These are phyloP conservation scores for Emmonsiellopsis sp. DNA, from an alignment of 2,329 filamentous ascomycete genomes.

Conservation along the genomic window DNA sequence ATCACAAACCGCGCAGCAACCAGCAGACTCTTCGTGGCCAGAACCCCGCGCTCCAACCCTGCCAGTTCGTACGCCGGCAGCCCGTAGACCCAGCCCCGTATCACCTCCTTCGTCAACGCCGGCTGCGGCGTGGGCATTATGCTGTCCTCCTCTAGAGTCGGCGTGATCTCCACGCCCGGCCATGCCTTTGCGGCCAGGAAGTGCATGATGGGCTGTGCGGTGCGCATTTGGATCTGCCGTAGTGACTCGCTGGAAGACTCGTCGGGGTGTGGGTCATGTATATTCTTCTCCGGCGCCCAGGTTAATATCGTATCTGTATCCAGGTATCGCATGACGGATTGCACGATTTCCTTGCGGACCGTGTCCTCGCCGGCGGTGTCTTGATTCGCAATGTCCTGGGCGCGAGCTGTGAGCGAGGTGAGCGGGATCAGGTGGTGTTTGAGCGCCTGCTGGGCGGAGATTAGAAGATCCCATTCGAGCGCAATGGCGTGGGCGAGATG, in stretches of 20 bases:
- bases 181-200: constrained; percentile 67
- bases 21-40: constrained; percentile 81
- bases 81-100: constrained; percentile 65
- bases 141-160: constrained; percentile 67
- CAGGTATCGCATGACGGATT: constrained; percentile 70
- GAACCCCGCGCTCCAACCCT: constrained; percentile 69
- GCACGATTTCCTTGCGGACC: constrained; percentile 55
- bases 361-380: constrained; percentile 45
- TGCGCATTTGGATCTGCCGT: constrained; percentile 60
- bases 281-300: constrained; percentile 58
- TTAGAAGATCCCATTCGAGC: constrained; percentile 83
- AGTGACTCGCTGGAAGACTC: constrained; percentile 43
- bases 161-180: constrained; percentile 70
- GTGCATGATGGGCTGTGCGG: constrained; percentile 59
- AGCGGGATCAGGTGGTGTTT: constrained; percentile 83
- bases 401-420: constrained; percentile 74
- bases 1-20: constrained; percentile 65
- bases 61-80: constrained; percentile 74
- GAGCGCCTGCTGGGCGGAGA: constrained; percentile 71
- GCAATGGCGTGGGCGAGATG: constrained; percentile 78
- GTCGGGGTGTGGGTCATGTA: constrained; percentile 31
- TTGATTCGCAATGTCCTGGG: constrained; percentile 66
- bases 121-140: constrained; percentile 69
- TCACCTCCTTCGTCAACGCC: constrained; percentile 63
- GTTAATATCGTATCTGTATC: constrained; percentile 88